Evolutionary conservation across 257 asterid species (phyloP).

Genomic region (Asclepias syriaca): DNA sequence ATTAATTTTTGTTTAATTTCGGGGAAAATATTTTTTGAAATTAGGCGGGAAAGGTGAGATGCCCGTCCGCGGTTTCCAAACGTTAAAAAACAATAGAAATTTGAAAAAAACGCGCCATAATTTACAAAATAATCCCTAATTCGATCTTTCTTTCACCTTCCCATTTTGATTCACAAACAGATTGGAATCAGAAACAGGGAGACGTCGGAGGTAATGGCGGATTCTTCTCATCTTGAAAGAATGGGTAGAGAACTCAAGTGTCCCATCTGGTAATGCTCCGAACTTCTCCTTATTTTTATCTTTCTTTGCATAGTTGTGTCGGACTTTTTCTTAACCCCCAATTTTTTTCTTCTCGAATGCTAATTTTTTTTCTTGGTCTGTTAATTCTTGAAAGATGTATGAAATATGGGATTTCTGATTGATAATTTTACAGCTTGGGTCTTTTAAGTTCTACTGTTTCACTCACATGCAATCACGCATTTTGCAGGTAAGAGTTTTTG

Average conservation of each 20-base stretch:
- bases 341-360: background rate
- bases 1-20: too few species aligned
- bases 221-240: conserved; percentile 66
- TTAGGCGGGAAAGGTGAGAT: conserved; percentile 8
- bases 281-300: background rate
- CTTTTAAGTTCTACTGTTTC: conserved; percentile 73
- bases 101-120: background rate
- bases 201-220: conserved; percentile 43
- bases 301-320: background rate
- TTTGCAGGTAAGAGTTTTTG: conserved; percentile 65
- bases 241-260: conserved; percentile 99
- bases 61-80: background rate
- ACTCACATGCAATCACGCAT: conserved; percentile 86
- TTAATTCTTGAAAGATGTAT: background rate
- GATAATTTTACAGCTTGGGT: conserved; percentile 55
- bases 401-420: background rate
- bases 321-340: background rate
- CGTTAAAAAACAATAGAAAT: background rate
- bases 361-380: background rate
- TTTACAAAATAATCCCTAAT: background rate
- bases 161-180: background rate
- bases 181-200: background rate
- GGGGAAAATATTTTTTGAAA: background rate
- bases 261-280: conserved; percentile 70
- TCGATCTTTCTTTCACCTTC: background rate